These are phyloP conservation scores for Stagonosporopsis vannaccii DNA, from an alignment of 2,329 filamentous ascomycete genomes.

Conservation along the genomic window DNA sequence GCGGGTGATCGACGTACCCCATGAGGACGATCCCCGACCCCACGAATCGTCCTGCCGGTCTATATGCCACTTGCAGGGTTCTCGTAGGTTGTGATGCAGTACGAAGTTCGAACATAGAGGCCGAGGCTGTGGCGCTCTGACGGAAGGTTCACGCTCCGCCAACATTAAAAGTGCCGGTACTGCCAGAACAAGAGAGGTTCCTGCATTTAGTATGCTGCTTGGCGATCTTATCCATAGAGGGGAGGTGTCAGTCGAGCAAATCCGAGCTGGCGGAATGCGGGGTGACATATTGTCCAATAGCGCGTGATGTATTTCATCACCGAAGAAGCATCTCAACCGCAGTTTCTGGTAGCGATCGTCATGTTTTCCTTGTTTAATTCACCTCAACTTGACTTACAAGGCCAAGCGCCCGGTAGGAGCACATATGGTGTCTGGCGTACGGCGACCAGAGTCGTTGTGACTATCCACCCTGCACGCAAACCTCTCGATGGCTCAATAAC, in stretches of 20 bases:
- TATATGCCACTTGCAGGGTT: neutral
- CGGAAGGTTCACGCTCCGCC: slow-evolving; percentile 9
- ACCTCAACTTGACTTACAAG: neutral
- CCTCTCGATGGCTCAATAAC: neutral
- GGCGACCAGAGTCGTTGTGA: neutral
- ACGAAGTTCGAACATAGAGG: neutral
- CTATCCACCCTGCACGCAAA: neutral
- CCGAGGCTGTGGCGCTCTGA: slow-evolving; percentile 8
- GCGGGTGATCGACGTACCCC: slow-evolving; percentile 17
- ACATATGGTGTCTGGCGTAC: slow-evolving; percentile 3
- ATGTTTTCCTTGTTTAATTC: neutral
- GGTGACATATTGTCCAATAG: slow-evolving; percentile 13
- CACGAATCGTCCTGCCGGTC: slow-evolving; percentile 1
- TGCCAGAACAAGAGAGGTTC: slow-evolving; percentile 11
- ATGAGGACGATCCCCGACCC: slow-evolving; percentile 6
- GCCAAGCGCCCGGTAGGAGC: neutral
- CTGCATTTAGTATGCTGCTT: slow-evolving; percentile 8
- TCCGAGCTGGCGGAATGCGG: slow-evolving; percentile 13
- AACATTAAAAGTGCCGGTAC: neutral
- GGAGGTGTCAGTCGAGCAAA: slow-evolving; percentile 5
- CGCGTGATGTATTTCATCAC: slow-evolving; percentile 12
- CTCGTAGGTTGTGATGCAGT: neutral
- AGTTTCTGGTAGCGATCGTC: slow-evolving; percentile 4
- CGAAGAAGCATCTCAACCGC: neutral
- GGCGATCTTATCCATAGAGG: slow-evolving; percentile 8